Percentiles rank a stretch among this genome's conserved stretches.
phyloP scores from a whole-genome alignment of 345 rosid genomes.

The Eucalyptus polybractea region DNA sequence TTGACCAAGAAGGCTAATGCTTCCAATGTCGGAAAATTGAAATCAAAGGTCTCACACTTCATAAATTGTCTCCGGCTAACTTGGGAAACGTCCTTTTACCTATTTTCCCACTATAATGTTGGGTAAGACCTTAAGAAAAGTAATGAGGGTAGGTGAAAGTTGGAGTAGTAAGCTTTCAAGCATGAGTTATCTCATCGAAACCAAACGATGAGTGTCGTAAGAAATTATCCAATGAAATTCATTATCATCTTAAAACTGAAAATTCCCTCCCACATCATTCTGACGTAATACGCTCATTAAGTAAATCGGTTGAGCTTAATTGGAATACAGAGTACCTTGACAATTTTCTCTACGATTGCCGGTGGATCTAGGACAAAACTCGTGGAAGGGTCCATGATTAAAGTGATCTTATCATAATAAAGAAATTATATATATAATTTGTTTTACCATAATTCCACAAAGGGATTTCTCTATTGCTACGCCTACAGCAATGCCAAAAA shows the following conservation, averaged over 20 bases:
- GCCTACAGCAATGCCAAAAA: not conserved
- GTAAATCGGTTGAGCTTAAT: fast-evolving
- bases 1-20: not conserved
- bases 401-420: not conserved
- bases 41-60: not conserved
- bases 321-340: fast-evolving
- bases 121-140: not conserved
- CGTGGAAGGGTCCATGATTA: not conserved
- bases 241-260: not conserved
- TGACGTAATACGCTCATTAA: fast-evolving
- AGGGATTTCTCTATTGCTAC: not conserved
- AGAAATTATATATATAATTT: not conserved
- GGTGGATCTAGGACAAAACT: not conserved
- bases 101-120: not conserved
- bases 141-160: not conserved
- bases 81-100: not conserved
- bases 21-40: not conserved
- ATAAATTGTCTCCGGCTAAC: not conserved
- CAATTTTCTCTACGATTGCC: not conserved
- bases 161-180: not conserved
- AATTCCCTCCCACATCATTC: fast-evolving
- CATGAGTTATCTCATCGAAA: not conserved
- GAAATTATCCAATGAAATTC: not conserved
- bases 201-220: not conserved
- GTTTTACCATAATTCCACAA: not conserved